These are phyloP conservation scores for Hysterium pulicare DNA, from an alignment of 2,329 filamentous ascomycete species.

Conservation along the genomic window DNA sequence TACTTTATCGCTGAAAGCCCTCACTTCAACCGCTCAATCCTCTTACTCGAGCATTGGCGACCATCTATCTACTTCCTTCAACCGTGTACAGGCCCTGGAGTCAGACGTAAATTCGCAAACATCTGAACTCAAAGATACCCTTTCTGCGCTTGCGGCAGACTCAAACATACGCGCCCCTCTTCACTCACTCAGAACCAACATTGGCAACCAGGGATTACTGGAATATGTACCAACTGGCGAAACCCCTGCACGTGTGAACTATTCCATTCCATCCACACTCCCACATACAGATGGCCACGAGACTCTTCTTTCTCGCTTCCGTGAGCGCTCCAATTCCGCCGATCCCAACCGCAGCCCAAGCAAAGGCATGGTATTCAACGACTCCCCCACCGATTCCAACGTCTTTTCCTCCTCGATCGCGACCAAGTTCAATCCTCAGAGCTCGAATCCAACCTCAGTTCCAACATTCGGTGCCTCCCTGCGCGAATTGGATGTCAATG, in stretches of 20 bases:
- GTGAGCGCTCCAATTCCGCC: conserved; percentile 33
- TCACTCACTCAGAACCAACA: conserved; percentile 64
- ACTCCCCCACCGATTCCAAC: conserved; percentile 29
- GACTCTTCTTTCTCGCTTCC: conserved; percentile 49
- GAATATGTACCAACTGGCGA: conserved; percentile 84
- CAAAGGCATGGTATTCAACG: conserved; percentile 54
- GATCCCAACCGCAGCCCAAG: conserved; percentile 39
- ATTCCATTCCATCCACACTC: conserved; percentile 74
- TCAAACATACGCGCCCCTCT: conserved; percentile 66
- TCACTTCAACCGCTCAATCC: conserved; percentile 66
- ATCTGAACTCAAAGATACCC: conserved; percentile 54
- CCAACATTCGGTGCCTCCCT: conserved; percentile 31
- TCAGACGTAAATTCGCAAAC: conserved; percentile 63
- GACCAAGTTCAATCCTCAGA: conserved; percentile 10
- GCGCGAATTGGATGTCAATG: conserved; percentile 49
- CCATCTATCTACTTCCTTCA: conserved; percentile 67
- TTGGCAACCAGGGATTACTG: conserved; percentile 61
- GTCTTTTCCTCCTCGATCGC: conserved; percentile 19
- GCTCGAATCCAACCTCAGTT: conserved; percentile 25
- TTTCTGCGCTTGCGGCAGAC: conserved; percentile 57
- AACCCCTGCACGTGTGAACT: conserved; percentile 77
- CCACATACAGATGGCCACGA: conserved; percentile 70
- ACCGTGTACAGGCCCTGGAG: conserved; percentile 66
- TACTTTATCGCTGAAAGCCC: conserved; percentile 58
- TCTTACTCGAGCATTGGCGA: conserved; percentile 69